Percentiles rank a stretch among this genome's conserved stretches.
Evolutionary conservation across 495 filamentous ascomycete species (phyloP).

Genomic region (Penicillium longicatenatum): DNA sequence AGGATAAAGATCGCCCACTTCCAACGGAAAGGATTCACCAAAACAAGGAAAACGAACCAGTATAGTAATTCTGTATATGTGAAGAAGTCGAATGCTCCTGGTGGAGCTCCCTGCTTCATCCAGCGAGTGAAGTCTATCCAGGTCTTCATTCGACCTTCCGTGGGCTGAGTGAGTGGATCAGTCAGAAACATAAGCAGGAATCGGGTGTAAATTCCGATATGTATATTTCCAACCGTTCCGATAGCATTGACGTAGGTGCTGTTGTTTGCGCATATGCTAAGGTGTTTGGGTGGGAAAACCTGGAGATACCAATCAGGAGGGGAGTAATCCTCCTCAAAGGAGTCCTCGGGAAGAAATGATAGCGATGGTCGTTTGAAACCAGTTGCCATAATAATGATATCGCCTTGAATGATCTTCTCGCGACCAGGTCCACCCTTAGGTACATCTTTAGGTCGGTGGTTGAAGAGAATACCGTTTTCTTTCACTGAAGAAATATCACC

Average conservation of each 20-base stretch:
- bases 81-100: slow-evolving; percentile 81
- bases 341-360: slow-evolving; percentile 69
- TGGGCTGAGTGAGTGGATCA: slow-evolving; percentile 73
- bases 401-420: slow-evolving; percentile 63
- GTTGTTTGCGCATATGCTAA: slow-evolving; percentile 75
- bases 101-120: slow-evolving; percentile 68
- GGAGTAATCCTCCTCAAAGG: slow-evolving; percentile 66
- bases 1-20: slow-evolving; percentile 73
- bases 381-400: slow-evolving; percentile 83
- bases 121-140: slow-evolving; percentile 84
- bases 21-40: slow-evolving; percentile 85
- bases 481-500: slow-evolving; percentile 73
- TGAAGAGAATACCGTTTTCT: slow-evolving; percentile 67
- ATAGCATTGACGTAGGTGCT: slow-evolving; percentile 83
- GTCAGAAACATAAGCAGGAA: slow-evolving; percentile 84
- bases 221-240: slow-evolving; percentile 78
- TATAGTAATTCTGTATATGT: slow-evolving; percentile 82
- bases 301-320: slow-evolving; percentile 89
- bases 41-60: slow-evolving; percentile 80
- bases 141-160: slow-evolving; percentile 71
- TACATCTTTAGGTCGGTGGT: slow-evolving; percentile 68
- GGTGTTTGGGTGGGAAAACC: slow-evolving; percentile 63
- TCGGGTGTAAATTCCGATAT: slow-evolving; percentile 86
- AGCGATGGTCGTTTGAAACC: slow-evolving; percentile 75
- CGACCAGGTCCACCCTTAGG: slow-evolving; percentile 71